These are phyloP conservation scores for Sporothrix protearum DNA, from an alignment of 2,329 filamentous ascomycete genomes.

Conservation along the genomic window DNA sequence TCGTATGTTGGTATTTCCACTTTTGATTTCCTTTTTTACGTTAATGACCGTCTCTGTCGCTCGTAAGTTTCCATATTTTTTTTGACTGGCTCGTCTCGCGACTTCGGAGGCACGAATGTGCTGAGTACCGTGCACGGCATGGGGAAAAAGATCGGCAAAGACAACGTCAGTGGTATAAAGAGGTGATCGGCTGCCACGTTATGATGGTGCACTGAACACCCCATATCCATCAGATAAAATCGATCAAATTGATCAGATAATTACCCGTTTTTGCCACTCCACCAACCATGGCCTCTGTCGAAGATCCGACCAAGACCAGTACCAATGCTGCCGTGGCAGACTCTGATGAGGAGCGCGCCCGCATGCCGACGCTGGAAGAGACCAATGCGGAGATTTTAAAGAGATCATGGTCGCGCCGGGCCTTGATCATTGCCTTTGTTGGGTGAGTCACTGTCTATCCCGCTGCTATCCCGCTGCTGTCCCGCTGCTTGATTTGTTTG, in stretches of 20 bases:
- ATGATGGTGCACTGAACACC: not conserved
- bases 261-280: not conserved
- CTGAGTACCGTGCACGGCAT: too few species aligned
- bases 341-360: not conserved
- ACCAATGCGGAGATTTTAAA: conserved; percentile 20
- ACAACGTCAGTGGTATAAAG: not conserved
- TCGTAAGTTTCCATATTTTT: not conserved
- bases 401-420: conserved; percentile 16
- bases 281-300: not conserved
- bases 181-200: conserved; percentile 7
- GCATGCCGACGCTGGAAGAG: not conserved
- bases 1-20: not conserved
- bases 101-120: not conserved
- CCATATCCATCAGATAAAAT: not conserved
- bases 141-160: not conserved
- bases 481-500: rapidly evolving
- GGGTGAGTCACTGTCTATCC: not conserved
- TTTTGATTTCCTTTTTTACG: not conserved
- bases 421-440: conserved; percentile 15
- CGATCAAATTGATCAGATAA: not conserved
- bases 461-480: too few species aligned
- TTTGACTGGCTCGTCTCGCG: not conserved
- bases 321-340: not conserved
- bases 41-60: too few species aligned
- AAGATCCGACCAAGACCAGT: not conserved